Evolutionary conservation across 768 basidiomycete genomes (phyloP).

Genomic region (Saitozyma sp.): DNA sequence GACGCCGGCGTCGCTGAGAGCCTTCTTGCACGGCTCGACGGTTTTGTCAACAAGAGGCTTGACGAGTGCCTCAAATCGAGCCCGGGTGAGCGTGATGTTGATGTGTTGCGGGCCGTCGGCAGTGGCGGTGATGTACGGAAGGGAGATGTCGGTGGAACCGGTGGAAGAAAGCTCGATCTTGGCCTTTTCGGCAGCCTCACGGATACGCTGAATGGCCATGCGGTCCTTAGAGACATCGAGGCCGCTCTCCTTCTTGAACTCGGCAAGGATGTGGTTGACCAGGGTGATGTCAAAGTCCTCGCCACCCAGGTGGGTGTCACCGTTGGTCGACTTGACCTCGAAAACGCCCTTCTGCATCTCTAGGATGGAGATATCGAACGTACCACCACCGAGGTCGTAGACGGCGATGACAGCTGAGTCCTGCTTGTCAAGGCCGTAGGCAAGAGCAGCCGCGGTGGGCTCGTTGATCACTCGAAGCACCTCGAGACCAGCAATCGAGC

Average conservation of each 20-base stretch:
- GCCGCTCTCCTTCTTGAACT: slow-evolving; percentile 93
- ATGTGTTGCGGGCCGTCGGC: slow-evolving; percentile 95
- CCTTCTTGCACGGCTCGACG: slow-evolving; percentile 95
- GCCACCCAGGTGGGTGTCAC: slow-evolving; percentile 95
- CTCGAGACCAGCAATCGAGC: slow-evolving; percentile 94
- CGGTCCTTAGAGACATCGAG: slow-evolving; percentile 78
- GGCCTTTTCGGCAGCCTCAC: slow-evolving; percentile 98
- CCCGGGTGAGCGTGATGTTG: slow-evolving; percentile 82
- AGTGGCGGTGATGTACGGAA: slow-evolving; percentile 97
- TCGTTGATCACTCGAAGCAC: slow-evolving; percentile 99
- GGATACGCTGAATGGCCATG: slow-evolving; percentile 98
- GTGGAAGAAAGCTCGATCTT: slow-evolving; percentile 97
- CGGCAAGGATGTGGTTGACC: slow-evolving; percentile 77
- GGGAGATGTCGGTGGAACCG: slow-evolving; percentile 91
- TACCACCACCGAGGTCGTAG: slow-evolving; percentile 97
- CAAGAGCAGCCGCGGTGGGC: slow-evolving; percentile 96
- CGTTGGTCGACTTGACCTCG: slow-evolving; percentile 99
- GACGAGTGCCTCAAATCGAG: slow-evolving; percentile 87
- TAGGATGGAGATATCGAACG: slow-evolving; percentile 98
- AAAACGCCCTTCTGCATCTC: slow-evolving; percentile 99
- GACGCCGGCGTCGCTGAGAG: slow-evolving; percentile 85
- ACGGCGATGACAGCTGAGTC: slow-evolving; percentile 89
- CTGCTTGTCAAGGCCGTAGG: slow-evolving; percentile 90
- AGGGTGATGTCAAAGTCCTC: slow-evolving; percentile 95
- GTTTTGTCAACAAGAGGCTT: slow-evolving; percentile 80